Percentiles rank a stretch among this genome's conserved stretches.
These are phyloP conservation scores for Colletotrichum costaricense DNA, from an alignment of 2,329 filamentous ascomycete species.

Conservation along the genomic window DNA sequence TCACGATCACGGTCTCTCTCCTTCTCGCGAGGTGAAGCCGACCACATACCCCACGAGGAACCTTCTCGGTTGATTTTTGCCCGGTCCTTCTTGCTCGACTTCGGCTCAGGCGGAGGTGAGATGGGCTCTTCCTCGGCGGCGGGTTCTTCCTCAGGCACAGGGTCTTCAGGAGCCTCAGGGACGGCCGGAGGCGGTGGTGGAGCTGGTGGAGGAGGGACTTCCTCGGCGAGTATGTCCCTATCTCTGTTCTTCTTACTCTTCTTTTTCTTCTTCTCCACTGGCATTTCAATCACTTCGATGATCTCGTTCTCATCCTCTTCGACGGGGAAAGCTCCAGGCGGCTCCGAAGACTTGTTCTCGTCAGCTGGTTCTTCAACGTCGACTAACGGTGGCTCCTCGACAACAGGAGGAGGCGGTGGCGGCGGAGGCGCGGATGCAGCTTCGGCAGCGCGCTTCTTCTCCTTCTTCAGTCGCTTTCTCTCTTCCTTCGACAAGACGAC, in stretches of 20 bases:
- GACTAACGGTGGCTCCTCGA: constrained; percentile 35
- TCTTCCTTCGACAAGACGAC: constrained; percentile 40
- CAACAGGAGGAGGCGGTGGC: constrained; percentile 34
- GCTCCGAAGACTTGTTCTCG: constrained; percentile 46
- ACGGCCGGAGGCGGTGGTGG: constrained; percentile 59
- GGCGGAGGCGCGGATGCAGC: constrained; percentile 38
- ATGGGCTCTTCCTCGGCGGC: constrained; percentile 37
- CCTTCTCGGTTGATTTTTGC: constrained; percentile 79
- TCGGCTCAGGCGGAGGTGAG: constrained; percentile 65
- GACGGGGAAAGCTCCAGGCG: constrained; percentile 70
- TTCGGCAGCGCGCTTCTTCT: constrained; percentile 48
- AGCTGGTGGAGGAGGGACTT: constrained; percentile 46
- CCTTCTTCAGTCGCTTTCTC: constrained; percentile 57
- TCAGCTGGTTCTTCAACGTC: constrained; percentile 41
- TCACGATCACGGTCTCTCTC: constrained; percentile 32
- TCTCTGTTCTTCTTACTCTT: constrained; percentile 55
- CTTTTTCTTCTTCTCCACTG: constrained; percentile 56
- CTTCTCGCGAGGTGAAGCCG: constrained; percentile 57
- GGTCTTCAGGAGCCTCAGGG: constrained; percentile 54
- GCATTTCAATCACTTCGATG: constrained; percentile 63
- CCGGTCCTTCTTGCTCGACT: constrained; percentile 78
- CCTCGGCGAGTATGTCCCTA: constrained; percentile 47
- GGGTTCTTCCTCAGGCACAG: constrained; percentile 19
- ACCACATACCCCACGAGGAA: constrained; percentile 82
- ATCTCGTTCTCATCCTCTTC: constrained; percentile 62